phyloP scores from a whole-genome alignment of 208 protist species.

The Kentomonas sorsogonicus region DNA sequence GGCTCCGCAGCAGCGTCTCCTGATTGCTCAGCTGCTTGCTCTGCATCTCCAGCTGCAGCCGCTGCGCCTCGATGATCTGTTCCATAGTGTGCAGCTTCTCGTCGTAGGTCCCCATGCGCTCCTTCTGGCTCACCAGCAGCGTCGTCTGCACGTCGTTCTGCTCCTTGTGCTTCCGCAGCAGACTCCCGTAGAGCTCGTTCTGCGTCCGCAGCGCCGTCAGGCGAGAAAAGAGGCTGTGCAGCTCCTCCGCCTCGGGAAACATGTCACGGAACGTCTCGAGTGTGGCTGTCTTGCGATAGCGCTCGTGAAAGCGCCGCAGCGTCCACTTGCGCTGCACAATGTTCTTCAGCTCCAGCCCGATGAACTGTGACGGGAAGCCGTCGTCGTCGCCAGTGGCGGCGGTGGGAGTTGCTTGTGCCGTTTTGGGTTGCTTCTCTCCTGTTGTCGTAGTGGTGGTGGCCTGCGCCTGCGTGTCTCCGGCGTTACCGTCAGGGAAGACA shows the following conservation, averaged over 20 bases:
- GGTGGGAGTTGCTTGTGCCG: background rate
- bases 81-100: conserved; percentile 79
- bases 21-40: conserved; percentile 41
- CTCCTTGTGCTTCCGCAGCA: conserved; percentile 78
- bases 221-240: conserved; percentile 68
- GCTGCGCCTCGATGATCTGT: conserved; percentile 78
- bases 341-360: conserved; percentile 73
- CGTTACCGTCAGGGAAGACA: conserved; percentile 1
- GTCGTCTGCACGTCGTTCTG: conserved; percentile 82
- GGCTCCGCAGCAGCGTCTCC: conserved; percentile 35
- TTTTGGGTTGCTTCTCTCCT: background rate
- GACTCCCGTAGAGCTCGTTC: conserved; percentile 71
- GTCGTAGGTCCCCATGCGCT: conserved; percentile 74
- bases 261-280: conserved; percentile 61
- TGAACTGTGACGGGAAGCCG: conserved; percentile 32
- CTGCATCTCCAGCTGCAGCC: conserved; percentile 53
- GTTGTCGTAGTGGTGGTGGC: background rate
- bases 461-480: background rate
- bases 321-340: conserved; percentile 62
- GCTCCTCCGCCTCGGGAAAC: conserved; percentile 76
- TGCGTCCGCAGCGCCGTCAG: conserved; percentile 69
- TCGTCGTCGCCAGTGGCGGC: conserved; percentile 1
- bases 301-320: conserved; percentile 52
- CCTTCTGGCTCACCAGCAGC: conserved; percentile 74
- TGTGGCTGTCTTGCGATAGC: conserved; percentile 48